Base-by-base conservation (phyloP, 176 grass and related monocot species). In the Guadua angustifolia region DNA sequence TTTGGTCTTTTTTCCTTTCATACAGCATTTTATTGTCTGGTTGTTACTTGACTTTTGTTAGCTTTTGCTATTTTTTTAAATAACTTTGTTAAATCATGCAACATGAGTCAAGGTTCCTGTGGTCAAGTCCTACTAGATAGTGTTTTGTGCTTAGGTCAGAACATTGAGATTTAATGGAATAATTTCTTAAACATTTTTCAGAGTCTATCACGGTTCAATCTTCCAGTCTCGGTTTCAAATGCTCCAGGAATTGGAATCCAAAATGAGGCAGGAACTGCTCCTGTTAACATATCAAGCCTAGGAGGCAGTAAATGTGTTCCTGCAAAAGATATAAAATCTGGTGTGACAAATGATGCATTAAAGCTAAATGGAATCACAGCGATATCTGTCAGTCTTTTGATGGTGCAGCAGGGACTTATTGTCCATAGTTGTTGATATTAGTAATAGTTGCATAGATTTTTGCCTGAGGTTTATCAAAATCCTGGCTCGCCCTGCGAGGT, bases 201-300 rank as follows among this genome's bases (percentile, higher is more conserved):
- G 96, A 89, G 87, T 79, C 88, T 99, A 29, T 95, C 93, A 38
- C 91, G 95, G 81, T 92, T 99, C 74, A 99, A 99, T 92, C 89
- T 99, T 80, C 91, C 92, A 9, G 91, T 89, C 22, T 82, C 91
- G 29, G 84, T 84, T 85, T 84, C 89, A 82, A 95, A 84, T 79
- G 65, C 86, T 64, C 88, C 88, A 83, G 79, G 79, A 45, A 25
- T 74, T 40, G 93, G 88, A 84, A 84, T 86, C 86, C 90, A 90
- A 95, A 91, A 64, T 66, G 88, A 89, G 75, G 35, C 79, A 86
- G 90, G 74, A 81, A 70, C 65, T 81, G 49, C 85, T 78, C 80
- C 69, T 86, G 78, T 50, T 81, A 85, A 87, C 40, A 51, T 78
- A 73, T 74, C 88, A 83, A 85, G 75, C 79, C 74, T 86, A 15